Conservation (phyloP, 768 basidiomycete genomes). For the Pleurotus citrinopileatus region DNA sequence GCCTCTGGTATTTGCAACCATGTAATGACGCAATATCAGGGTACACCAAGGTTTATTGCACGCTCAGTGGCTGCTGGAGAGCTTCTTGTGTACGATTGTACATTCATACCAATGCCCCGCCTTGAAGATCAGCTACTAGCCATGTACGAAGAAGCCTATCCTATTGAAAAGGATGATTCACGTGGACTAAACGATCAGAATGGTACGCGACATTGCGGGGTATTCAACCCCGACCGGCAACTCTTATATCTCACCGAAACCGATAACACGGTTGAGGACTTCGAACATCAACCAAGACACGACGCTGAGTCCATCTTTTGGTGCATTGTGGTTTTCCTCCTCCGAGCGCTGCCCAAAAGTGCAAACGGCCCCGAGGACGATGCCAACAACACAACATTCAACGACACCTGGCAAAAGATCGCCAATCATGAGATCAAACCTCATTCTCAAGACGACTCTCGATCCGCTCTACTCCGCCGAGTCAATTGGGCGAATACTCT, state of each 20-base stretch:
- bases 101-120: not conserved
- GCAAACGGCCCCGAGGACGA: not conserved
- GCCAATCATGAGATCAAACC: not conserved
- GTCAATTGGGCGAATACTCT: not conserved
- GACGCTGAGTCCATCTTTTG: conserved; percentile 10
- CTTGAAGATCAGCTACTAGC: not conserved
- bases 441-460: not conserved
- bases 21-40: not conserved
- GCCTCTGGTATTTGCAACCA: not conserved
- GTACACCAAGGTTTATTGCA: not conserved
- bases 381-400: not conserved
- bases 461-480: not conserved
- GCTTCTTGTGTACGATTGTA: not conserved
- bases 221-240: not conserved
- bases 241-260: not conserved
- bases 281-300: conserved; percentile 6
- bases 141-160: no score
- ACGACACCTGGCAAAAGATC: not conserved
- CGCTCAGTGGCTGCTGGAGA: conserved; percentile 5
- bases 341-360: not conserved
- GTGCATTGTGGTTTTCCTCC: conserved; percentile 1
- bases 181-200: no score
- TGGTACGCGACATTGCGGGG: not conserved
- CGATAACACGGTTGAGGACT: not conserved
- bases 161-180: no score